Percentiles rank a stretch among this genome's conserved stretches.
Evolutionary conservation across 257 asterid genomes (phyloP).

Genomic region (Capsicum pubescens): DNA sequence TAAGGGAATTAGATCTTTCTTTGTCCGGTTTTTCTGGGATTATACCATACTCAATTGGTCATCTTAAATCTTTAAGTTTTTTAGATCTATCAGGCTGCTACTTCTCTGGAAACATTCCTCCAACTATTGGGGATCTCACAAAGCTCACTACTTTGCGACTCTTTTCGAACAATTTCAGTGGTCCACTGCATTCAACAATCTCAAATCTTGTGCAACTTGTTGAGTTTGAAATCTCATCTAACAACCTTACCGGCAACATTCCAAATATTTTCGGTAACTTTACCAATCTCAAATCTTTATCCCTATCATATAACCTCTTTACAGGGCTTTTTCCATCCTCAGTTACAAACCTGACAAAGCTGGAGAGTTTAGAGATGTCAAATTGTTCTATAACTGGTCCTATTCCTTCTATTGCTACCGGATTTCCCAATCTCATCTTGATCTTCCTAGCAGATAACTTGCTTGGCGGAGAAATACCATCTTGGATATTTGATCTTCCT

Average conservation of each 20-base stretch:
- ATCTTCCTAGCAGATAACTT: constrained; percentile 3
- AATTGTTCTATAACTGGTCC: constrained; percentile 21
- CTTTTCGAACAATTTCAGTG: constrained; percentile 33
- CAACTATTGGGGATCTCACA: constrained; percentile 37
- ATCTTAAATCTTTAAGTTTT: constrained; percentile 16
- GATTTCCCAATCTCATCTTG: constrained; percentile 11
- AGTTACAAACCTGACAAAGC: not conserved
- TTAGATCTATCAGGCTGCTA: constrained; percentile 34
- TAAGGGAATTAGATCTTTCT: constrained; percentile 33
- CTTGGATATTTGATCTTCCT: constrained; percentile 26
- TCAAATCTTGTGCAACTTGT: constrained; percentile 32
- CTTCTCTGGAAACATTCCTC: constrained; percentile 37
- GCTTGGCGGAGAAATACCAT: constrained; percentile 23
- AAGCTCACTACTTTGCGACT: constrained; percentile 27
- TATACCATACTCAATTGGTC: constrained; percentile 36
- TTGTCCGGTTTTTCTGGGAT: constrained; percentile 33
- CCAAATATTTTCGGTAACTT: constrained; percentile 23
- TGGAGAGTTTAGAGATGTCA: not conserved
- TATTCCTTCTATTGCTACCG: not conserved
- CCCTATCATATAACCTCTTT: not conserved
- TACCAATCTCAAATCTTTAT: not conserved
- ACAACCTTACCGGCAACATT: constrained; percentile 35
- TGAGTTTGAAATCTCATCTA: constrained; percentile 33
- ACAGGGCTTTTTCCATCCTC: constrained; percentile 23
- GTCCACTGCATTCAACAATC: constrained; percentile 35